A percentile compares a stretch with the other conserved stretches of the same genome.
These are phyloP conservation scores for Chaetomium globosum DNA, from an alignment of 2,329 filamentous ascomycete species.

Conservation along the genomic window DNA sequence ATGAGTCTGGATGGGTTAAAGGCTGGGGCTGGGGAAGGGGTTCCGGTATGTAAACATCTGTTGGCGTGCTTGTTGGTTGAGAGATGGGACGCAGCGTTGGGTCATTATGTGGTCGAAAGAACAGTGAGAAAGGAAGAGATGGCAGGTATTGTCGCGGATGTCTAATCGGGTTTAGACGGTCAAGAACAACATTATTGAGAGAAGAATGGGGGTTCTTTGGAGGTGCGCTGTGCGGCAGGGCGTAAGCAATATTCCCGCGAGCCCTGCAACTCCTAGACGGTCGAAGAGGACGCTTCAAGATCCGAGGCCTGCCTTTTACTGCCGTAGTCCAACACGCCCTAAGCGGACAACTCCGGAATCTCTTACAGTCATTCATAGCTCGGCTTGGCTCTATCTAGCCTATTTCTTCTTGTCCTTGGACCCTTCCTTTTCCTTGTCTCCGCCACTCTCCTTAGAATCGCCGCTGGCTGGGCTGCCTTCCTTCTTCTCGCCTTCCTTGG, in stretches of 20 bases:
- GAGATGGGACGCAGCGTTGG: conserved; percentile 62
- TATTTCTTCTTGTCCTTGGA: conserved; percentile 56
- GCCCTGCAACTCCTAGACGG: background rate
- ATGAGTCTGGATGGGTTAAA: conserved; percentile 45
- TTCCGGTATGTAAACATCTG: conserved; percentile 82
- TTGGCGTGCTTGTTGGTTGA: conserved; percentile 79
- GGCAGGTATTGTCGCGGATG: conserved; percentile 65
- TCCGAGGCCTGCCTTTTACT: background rate
- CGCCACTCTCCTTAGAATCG: conserved; percentile 49
- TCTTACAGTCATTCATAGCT: conserved; percentile 33
- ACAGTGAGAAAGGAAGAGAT: conserved; percentile 65
- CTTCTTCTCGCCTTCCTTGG: conserved; percentile 62
- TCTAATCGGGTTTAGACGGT: conserved; percentile 35
- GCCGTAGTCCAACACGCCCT: conserved; percentile 37
- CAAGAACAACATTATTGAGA: background rate
- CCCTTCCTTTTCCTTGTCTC: conserved; percentile 46
- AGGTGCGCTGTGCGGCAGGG: background rate
- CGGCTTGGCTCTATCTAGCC: conserved; percentile 34
- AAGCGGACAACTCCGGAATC: conserved; percentile 34
- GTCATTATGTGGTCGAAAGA: conserved; percentile 57
- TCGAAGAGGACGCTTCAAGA: background rate
- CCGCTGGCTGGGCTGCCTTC: conserved; percentile 48
- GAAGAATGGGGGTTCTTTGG: background rate
- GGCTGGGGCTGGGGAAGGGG: conserved; percentile 37
- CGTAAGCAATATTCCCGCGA: background rate